A percentile compares a stretch with the other conserved stretches of the same genome.
These are phyloP conservation scores for Nicotiana attenuata DNA, from an alignment of 257 asterid genomes.

Conservation along the genomic window DNA sequence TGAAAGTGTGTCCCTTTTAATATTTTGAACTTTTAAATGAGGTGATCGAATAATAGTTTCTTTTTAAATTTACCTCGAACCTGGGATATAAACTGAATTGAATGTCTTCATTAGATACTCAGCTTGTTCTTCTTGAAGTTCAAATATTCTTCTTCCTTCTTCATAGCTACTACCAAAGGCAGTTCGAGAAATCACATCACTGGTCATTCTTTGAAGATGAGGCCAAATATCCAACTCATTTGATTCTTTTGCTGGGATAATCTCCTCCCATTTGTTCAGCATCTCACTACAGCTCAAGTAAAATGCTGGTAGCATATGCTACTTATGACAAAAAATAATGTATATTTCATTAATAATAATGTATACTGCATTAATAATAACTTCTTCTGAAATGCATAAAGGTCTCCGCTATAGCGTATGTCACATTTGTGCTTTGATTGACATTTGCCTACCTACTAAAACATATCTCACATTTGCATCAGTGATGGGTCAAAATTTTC, in stretches of 20 bases:
- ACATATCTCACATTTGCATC: too few species aligned
- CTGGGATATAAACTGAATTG: constrained; percentile 33
- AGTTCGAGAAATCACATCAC: constrained; percentile 41
- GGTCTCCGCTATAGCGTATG: too few species aligned
- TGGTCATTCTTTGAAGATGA: constrained; percentile 18
- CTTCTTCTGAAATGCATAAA: too few species aligned
- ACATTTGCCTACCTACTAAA: too few species aligned
- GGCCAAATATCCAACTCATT: constrained; percentile 44
- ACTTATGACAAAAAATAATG: background rate
- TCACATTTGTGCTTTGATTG: too few species aligned
- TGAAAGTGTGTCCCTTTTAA: too few species aligned
- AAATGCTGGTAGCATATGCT: constrained; percentile 45
- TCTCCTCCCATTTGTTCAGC: constrained; percentile 33
- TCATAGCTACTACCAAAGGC: constrained; percentile 45
- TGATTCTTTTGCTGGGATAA: constrained; percentile 13
- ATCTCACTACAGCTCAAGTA: constrained; percentile 26
- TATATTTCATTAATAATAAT: background rate
- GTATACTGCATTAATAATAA: too few species aligned
- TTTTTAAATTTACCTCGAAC: constrained; percentile 27
- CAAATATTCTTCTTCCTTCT: constrained; percentile 44
- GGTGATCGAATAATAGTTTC: too few species aligned
- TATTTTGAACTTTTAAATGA: too few species aligned
- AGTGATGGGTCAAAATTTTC: too few species aligned
- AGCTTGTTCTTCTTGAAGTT: constrained; percentile 35
- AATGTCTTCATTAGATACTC: constrained; percentile 12